Evolutionary conservation across 305 asterid species (phyloP).

Genomic region (Ajuga reptans): DNA sequence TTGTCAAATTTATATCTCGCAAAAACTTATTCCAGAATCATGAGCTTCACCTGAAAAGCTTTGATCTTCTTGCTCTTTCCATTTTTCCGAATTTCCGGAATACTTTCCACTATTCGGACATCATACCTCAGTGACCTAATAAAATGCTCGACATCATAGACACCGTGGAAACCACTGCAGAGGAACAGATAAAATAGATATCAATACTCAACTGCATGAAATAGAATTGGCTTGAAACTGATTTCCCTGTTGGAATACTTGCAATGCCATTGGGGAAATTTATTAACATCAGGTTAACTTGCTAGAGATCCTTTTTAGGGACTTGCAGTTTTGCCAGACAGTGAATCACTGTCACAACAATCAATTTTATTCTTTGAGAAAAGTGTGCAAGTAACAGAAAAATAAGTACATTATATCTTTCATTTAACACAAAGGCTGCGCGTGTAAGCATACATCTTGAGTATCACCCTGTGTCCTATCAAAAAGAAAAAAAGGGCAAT

Average conservation of each 20-base stretch:
- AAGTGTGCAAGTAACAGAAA: neutral
- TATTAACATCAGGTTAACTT: constrained; percentile 4
- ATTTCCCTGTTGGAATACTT: neutral
- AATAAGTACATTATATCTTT: neutral
- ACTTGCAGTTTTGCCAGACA: neutral
- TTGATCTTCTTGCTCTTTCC: constrained; percentile 84
- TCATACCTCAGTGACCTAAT: constrained; percentile 76
- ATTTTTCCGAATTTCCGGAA: constrained; percentile 65
- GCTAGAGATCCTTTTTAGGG: constrained; percentile 6
- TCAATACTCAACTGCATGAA: neutral
- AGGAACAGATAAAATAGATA: constrained; percentile 19
- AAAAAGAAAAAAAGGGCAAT: neutral
- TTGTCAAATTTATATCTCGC: neutral
- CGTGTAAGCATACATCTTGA: neutral
- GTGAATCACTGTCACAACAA: neutral
- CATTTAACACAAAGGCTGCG: constrained; percentile 10
- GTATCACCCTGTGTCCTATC: neutral
- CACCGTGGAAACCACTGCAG: constrained; percentile 81
- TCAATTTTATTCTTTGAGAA: constrained; percentile 2
- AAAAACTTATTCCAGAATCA: constrained; percentile 20
- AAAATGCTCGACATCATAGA: constrained; percentile 88
- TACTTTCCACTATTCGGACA: constrained; percentile 76
- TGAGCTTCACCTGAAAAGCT: constrained; percentile 58
- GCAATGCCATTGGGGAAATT: neutral
- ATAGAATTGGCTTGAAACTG: constrained; percentile 10